Evolutionary conservation across 176 grass and related monocot species (phyloP), one percentile per base, ranked within the genome.

Genomic region (Aegilops bicornis): DNA sequence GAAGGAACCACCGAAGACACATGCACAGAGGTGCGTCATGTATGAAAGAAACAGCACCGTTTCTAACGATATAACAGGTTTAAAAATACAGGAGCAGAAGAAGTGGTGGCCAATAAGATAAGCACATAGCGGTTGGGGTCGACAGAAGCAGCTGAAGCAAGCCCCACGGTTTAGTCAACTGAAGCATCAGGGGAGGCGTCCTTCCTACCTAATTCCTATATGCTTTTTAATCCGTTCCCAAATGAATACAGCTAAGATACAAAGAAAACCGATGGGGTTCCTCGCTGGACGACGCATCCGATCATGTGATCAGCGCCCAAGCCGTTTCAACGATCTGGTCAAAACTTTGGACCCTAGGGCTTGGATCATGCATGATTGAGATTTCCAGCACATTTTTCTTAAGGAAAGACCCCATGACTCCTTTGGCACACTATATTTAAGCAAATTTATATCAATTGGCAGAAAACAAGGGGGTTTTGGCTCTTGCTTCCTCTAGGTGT

Each of bases 311-410:
- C 54, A 71, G 79, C 43, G 68, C 40, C 39, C 80, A 80, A 80
- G 56, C 87, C 73, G 65, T 91, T 91, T 93, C 89, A 93, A 93
- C 88, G 89, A 91, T 91, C 19, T 84, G 63, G 89, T 93, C 86
- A 89, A 89, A 86, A 40, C 58, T 91, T 86, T 78, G 86, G 88
- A 76, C 83, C 86, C 35, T 59, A 43, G 40, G 78, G 81, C 68
- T 42, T 37, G 86, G 70, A 88, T 86, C 82, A 47, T 63, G 14
- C 82, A 31, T 63, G 20, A 80, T 52, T 45, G 73, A 48, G 54
- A 78, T 88, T 91, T 85, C 64, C 30, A 10, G n/a, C 71, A 88
- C 72, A 66, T 78, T 86, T 88, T 91, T 88, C 64, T 82, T 85
- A 91, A 91, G 82, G 52, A 85, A 88, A 88, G 63, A 91, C 77